phyloP scores from a whole-genome alignment of 2,329 filamentous ascomycete genomes.

The Eutypa lata region DNA sequence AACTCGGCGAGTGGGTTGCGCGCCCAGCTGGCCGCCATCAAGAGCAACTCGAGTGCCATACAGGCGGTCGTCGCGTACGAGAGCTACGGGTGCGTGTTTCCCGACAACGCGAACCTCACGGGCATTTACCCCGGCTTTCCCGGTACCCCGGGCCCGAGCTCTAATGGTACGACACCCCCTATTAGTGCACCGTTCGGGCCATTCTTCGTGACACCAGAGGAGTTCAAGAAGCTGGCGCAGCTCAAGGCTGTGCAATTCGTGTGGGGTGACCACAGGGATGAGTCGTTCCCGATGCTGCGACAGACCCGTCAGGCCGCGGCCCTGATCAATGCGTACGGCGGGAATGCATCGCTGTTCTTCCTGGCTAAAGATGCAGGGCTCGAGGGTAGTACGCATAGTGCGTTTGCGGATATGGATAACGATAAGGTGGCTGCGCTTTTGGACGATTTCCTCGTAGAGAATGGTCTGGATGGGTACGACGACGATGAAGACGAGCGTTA shows the following conservation, averaged over 20 bases:
- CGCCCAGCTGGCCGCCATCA: conserved; percentile 29
- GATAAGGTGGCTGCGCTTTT: conserved; percentile 23
- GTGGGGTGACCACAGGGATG: conserved; percentile 23
- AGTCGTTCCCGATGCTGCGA: conserved; percentile 15
- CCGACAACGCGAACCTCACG: conserved; percentile 22
- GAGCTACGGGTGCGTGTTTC: conserved; percentile 21
- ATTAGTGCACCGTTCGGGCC: conserved; percentile 20
- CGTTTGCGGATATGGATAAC: conserved; percentile 28
- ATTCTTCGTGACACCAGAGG: conserved; percentile 18
- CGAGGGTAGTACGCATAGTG: conserved; percentile 24
- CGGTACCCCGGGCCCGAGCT: neutral
- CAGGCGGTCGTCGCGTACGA: conserved; percentile 32
- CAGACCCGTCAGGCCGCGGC: conserved; percentile 19
- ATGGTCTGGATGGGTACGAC: neutral
- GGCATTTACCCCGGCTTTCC: neutral
- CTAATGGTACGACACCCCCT: neutral
- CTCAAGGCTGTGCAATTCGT: conserved; percentile 21
- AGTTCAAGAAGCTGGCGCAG: conserved; percentile 24
- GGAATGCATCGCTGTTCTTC: conserved; percentile 22
- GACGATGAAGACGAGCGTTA: too few species aligned
- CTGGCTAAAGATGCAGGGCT: conserved; percentile 22
- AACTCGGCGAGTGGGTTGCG: conserved; percentile 33
- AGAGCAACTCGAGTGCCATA: conserved; percentile 33
- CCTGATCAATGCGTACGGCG: conserved; percentile 27
- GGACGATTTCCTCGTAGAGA: conserved; percentile 16